Conservation (phyloP, 2,329 filamentous ascomycete species). For the Emergomyces orientalis region DNA sequence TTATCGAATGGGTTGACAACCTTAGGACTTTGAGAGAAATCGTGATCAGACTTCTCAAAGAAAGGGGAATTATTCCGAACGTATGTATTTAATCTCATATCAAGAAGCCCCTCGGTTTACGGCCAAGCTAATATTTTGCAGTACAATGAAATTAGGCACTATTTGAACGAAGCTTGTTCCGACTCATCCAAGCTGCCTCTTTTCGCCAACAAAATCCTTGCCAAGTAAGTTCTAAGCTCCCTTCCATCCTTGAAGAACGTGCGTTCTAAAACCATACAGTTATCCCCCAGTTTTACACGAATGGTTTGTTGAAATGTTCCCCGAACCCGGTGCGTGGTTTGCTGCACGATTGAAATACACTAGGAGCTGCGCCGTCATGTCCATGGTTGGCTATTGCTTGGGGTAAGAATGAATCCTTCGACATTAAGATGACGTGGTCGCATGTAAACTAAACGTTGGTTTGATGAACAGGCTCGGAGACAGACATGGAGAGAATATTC, state of each 20-base stretch:
- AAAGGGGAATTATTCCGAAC: constrained; percentile 55
- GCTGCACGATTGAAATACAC: constrained; percentile 80
- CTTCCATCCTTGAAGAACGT: neutral
- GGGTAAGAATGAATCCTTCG: constrained; percentile 36
- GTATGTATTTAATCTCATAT: constrained; percentile 25
- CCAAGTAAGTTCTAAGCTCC: constrained; percentile 27
- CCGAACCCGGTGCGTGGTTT: constrained; percentile 88
- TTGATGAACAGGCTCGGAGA: constrained; percentile 59
- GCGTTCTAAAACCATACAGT: constrained; percentile 27
- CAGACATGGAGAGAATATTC: constrained; percentile 92
- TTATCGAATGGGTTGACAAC: constrained; percentile 97
- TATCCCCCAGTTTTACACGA: constrained; percentile 80
- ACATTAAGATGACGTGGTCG: neutral
- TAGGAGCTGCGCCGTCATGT: constrained; percentile 93
- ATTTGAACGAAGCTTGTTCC: constrained; percentile 57
- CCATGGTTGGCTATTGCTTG: constrained; percentile 95
- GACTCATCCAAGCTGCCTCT: constrained; percentile 54
- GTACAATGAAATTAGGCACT: constrained; percentile 55
- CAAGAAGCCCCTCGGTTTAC: neutral
- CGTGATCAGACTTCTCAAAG: constrained; percentile 65
- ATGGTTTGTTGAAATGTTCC: constrained; percentile 95
- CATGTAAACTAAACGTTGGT: constrained; percentile 9
- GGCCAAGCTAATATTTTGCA: constrained; percentile 34
- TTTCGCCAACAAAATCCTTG: constrained; percentile 58
- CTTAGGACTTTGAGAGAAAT: constrained; percentile 92